phyloP scores from a whole-genome alignment of 2,329 filamentous ascomycete genomes.

The Plenodomus lindquistii region DNA sequence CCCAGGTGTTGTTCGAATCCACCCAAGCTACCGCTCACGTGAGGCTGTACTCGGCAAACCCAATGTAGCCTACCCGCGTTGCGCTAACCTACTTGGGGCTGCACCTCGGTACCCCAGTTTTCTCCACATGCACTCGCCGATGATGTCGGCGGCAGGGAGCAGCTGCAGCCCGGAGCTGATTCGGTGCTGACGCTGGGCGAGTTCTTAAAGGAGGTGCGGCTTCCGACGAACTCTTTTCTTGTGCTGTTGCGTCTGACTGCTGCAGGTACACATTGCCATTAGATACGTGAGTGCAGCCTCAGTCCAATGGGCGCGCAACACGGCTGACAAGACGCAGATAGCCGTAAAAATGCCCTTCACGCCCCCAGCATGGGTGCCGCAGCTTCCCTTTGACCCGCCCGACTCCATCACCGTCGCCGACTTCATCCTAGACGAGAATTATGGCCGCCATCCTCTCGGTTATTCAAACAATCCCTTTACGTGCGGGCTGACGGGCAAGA shows the following conservation, averaged over 20 bases:
- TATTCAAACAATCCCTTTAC: constrained; percentile 73
- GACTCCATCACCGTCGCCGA: constrained; percentile 75
- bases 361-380: constrained; percentile 64
- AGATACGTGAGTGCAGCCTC: background rate
- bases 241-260: background rate
- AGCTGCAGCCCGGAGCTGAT: constrained; percentile 6
- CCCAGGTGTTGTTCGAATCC: no score
- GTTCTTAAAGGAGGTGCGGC: background rate
- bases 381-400: constrained; percentile 66
- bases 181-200: background rate
- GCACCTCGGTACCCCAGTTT: constrained; percentile 17
- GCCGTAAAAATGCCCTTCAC: constrained; percentile 55
- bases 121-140: constrained; percentile 4
- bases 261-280: background rate
- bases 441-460: constrained; percentile 67
- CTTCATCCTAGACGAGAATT: constrained; percentile 74
- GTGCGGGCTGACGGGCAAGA: constrained; percentile 72
- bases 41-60: background rate
- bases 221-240: constrained; percentile 7
- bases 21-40: no score
- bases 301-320: background rate
- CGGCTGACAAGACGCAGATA: background rate
- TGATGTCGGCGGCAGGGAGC: background rate
- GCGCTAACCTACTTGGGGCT: constrained; percentile 6
- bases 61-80: background rate